These are phyloP conservation scores for Candida krabiensis DNA, from an alignment of 805 yeast species.

Conservation along the genomic window DNA sequence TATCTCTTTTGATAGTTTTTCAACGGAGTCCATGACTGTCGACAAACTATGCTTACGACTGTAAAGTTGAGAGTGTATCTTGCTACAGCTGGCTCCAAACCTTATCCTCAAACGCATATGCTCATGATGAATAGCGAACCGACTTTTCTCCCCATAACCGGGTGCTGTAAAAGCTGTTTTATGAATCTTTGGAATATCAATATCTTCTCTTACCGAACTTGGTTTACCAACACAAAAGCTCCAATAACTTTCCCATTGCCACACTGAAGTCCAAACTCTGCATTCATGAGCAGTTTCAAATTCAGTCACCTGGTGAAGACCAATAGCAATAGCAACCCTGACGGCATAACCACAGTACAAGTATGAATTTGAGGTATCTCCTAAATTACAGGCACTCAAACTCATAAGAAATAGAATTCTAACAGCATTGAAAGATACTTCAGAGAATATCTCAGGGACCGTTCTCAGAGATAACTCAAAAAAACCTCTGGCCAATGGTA, in stretches of 20 bases:
- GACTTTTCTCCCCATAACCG: conserved; percentile 18
- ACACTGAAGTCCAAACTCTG: conserved; percentile 23
- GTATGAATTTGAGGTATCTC: conserved; percentile 26
- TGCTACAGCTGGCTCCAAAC: conserved; percentile 20
- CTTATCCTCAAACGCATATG: conserved; percentile 22
- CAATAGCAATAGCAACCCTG: conserved; percentile 21
- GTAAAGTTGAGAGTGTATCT: conserved; percentile 23
- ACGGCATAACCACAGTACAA: conserved; percentile 22
- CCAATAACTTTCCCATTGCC: conserved; percentile 29
- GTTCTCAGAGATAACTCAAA: conserved; percentile 19
- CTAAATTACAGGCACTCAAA: conserved; percentile 21
- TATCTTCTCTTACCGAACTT: conserved; percentile 16
- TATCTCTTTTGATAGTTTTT: conserved; percentile 17
- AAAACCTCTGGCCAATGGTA: conserved; percentile 22
- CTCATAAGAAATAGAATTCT: conserved; percentile 20
- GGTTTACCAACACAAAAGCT: conserved; percentile 29
- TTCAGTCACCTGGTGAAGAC: conserved; percentile 16
- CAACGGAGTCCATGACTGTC: conserved; percentile 20
- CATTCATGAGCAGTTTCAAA: conserved; percentile 15
- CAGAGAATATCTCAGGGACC: conserved; percentile 20
- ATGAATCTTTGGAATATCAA: conserved; percentile 8
- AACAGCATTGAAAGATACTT: conserved; percentile 21
- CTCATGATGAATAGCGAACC: conserved; percentile 17
- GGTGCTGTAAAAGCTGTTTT: conserved; percentile 6
- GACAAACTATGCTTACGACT: conserved; percentile 19